Evolutionary conservation across 352 stramenopile species (phyloP).

Genomic region (Phytophthora pisi): DNA sequence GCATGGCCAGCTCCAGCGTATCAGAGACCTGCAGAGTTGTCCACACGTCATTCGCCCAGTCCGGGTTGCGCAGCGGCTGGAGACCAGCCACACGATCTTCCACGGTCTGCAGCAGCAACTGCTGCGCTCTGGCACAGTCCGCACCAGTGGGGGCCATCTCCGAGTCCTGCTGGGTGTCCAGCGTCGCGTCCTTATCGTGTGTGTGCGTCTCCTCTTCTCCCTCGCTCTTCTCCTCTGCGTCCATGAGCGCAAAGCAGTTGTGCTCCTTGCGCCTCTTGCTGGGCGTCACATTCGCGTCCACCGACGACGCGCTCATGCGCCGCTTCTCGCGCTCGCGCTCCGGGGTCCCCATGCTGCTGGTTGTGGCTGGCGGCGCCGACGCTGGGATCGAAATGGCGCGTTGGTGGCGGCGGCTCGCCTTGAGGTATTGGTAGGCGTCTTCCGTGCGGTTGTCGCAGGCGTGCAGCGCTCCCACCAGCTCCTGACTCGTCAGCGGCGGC

Average conservation of each 20-base stretch:
- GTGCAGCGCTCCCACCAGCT: constrained; percentile 54
- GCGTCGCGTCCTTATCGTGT: constrained; percentile 4
- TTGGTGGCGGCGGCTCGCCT: constrained; percentile 35
- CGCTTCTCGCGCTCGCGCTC: constrained; percentile 39
- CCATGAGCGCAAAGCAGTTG: constrained; percentile 10
- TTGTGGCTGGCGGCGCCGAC: constrained; percentile 8
- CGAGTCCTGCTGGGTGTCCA: constrained; percentile 16
- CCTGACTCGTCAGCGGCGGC: constrained; percentile 41
- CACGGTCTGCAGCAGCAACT: constrained; percentile 37
- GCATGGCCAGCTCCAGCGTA: constrained; percentile 40
- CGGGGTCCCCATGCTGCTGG: constrained; percentile 9
- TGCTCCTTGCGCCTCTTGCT: constrained; percentile 40
- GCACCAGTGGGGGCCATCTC: background rate
- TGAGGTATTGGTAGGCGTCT: constrained; percentile 61
- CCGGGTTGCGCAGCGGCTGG: constrained; percentile 23
- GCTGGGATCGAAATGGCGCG: constrained; percentile 10
- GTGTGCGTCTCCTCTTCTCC: constrained; percentile 15
- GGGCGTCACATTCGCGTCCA: constrained; percentile 18
- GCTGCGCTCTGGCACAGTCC: constrained; percentile 15
- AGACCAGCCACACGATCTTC: constrained; percentile 31
- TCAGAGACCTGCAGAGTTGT: constrained; percentile 34
- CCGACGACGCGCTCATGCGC: constrained; percentile 25
- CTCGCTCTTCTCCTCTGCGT: constrained; percentile 16
- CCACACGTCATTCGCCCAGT: constrained; percentile 42
- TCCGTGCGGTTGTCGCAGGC: constrained; percentile 48